A percentile compares a stretch with the other conserved stretches of the same genome.
These are phyloP conservation scores for Cercophora samala DNA, from an alignment of 495 filamentous ascomycete species.

Conservation along the genomic window DNA sequence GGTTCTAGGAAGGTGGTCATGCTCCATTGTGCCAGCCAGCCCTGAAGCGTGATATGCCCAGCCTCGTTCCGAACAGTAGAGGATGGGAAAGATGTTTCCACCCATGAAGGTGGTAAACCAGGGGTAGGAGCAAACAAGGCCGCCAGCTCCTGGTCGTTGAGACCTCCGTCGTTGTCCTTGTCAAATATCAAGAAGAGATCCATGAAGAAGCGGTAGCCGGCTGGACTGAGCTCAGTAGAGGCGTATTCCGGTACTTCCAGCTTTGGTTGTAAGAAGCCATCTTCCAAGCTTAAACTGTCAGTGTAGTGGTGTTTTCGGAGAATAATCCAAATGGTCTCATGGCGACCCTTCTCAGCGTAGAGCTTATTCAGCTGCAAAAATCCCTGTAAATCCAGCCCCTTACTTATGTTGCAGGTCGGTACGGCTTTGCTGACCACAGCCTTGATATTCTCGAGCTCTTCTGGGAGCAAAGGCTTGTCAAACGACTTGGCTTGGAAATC, in stretches of 20 bases:
- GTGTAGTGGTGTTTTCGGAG: constrained; percentile 95
- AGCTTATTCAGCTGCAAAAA: constrained; percentile 91
- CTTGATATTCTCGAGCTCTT: constrained; percentile 87
- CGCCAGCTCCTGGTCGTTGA: constrained; percentile 78
- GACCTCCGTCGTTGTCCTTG: constrained; percentile 93
- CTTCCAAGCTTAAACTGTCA: constrained; percentile 84
- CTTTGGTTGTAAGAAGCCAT: constrained; percentile 86
- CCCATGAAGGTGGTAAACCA: constrained; percentile 80
- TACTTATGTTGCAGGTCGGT: constrained; percentile 59
- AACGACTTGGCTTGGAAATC: constrained; percentile 91
- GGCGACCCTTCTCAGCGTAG: constrained; percentile 95
- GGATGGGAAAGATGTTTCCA: constrained; percentile 81
- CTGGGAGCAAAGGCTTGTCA: constrained; percentile 70
- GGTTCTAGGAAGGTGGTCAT: constrained; percentile 98
- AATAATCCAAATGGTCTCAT: constrained; percentile 97
- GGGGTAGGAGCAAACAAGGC: constrained; percentile 92
- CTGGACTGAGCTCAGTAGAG: constrained; percentile 89
- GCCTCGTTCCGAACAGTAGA: constrained; percentile 94
- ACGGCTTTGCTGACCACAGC: constrained; percentile 66
- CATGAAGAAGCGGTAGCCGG: constrained; percentile 95
- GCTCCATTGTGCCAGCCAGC: constrained; percentile 98
- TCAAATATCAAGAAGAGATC: constrained; percentile 93
- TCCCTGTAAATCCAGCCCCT: constrained; percentile 73
- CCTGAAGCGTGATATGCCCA: constrained; percentile 91
- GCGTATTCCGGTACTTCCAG: constrained; percentile 89